Evolutionary conservation across 805 yeast species (phyloP).

Genomic region (Limtongozyma cylindracea): DNA sequence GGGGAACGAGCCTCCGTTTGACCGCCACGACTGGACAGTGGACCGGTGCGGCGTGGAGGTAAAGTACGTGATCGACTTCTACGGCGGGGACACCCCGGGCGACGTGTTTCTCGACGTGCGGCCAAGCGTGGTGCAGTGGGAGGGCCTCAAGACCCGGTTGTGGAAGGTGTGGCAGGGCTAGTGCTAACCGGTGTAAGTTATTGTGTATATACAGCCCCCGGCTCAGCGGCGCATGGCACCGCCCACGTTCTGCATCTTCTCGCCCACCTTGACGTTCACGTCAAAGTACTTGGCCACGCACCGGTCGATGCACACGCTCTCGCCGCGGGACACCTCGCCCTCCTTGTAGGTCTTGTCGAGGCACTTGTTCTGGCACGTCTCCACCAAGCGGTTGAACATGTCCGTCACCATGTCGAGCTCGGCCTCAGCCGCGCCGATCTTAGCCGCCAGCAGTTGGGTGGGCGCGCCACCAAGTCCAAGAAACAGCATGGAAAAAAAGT

Average conservation of each 20-base stretch:
- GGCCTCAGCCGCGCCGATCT: slow-evolving; percentile 80
- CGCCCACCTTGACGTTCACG: slow-evolving; percentile 86
- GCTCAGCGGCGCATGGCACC: too few relatives aligned
- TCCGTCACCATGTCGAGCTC: slow-evolving; percentile 95
- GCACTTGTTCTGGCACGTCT: slow-evolving; percentile 76
- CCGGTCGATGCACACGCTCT: slow-evolving; percentile 77
- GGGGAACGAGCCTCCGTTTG: slow-evolving; percentile 69
- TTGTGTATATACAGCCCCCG: too few relatives aligned
- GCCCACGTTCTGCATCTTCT: slow-evolving; percentile 24
- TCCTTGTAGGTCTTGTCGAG: slow-evolving; percentile 40
- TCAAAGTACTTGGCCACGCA: slow-evolving; percentile 91
- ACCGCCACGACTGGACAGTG: slow-evolving; percentile 87
- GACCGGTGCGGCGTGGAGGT: slow-evolving; percentile 64
- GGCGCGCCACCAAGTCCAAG: slow-evolving; percentile 58
- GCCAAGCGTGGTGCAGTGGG: slow-evolving; percentile 65
- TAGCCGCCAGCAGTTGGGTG: slow-evolving; percentile 48
- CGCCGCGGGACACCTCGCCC: slow-evolving; percentile 54
- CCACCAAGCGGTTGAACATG: slow-evolving; percentile 83
- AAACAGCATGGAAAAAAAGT: too few relatives aligned
- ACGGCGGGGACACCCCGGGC: slow-evolving; percentile 18
- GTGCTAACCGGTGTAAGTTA: too few relatives aligned
- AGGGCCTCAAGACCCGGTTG: slow-evolving; percentile 65
- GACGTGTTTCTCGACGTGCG: slow-evolving; percentile 71
- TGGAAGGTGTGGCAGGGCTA: too few relatives aligned
- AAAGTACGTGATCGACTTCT: slow-evolving; percentile 87